A percentile compares a stretch with the other conserved stretches of the same genome.
Evolutionary conservation across 768 basidiomycete species (phyloP).

Genomic region (Hirschioporus abietinus): DNA sequence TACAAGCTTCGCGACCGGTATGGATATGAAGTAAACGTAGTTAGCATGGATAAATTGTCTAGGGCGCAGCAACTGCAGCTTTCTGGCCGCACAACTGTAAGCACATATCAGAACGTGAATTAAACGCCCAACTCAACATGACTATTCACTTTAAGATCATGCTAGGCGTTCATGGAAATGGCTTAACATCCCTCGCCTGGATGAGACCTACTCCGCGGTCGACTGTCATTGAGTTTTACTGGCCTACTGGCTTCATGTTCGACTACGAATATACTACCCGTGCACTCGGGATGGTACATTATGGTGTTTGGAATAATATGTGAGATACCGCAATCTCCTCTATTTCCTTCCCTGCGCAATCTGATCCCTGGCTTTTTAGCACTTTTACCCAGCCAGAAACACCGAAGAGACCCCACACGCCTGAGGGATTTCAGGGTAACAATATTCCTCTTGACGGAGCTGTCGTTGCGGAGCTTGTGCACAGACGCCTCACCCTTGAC

Average conservation of each 20-base stretch:
- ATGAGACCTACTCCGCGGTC: conserved; percentile 81
- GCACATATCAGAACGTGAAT: conserved; percentile 16
- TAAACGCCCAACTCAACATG: conserved; percentile 16
- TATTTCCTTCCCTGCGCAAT: neutral
- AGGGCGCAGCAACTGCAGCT: conserved; percentile 75
- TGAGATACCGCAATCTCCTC: conserved; percentile 24
- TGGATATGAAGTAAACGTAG: conserved; percentile 86
- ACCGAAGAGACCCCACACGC: neutral
- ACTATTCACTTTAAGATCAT: conserved; percentile 58
- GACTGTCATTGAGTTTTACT: conserved; percentile 93
- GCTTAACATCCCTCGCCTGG: conserved; percentile 83
- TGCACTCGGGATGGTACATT: conserved; percentile 77
- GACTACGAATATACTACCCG: conserved; percentile 81
- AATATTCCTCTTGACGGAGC: conserved; percentile 77
- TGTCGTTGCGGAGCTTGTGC: conserved; percentile 56
- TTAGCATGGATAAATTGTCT: conserved; percentile 76
- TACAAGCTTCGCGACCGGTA: conserved; percentile 61
- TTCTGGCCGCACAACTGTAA: conserved; percentile 80
- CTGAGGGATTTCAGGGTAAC: conserved; percentile 43
- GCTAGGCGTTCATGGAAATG: conserved; percentile 94
- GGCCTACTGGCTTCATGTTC: conserved; percentile 74
- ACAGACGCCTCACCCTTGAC: conserved; percentile 32
- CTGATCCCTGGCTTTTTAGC: neutral
- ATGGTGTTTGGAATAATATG: conserved; percentile 79
- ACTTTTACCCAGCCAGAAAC: neutral